A percentile compares a stretch with the other conserved stretches of the same genome.
These are phyloP conservation scores for Crinitomyces ghanaensis DNA, from an alignment of 805 yeast genomes.

Conservation along the genomic window DNA sequence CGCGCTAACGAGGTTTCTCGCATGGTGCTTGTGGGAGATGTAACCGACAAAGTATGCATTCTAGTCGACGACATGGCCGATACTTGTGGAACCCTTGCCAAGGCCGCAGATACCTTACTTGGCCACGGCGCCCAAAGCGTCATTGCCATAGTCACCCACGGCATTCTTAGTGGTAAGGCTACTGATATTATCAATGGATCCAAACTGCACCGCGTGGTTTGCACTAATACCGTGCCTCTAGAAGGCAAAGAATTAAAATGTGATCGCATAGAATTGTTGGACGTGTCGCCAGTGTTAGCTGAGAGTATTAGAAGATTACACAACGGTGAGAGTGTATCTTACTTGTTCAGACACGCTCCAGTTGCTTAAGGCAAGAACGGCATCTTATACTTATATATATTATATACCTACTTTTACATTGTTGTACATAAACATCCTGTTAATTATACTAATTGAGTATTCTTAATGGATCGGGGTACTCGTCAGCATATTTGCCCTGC, in stretches of 20 bases:
- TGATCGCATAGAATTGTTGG: constrained; percentile 64
- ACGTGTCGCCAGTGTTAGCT: constrained; percentile 77
- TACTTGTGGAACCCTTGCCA: constrained; percentile 93
- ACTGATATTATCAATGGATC: constrained; percentile 60
- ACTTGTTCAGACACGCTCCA: constrained; percentile 65
- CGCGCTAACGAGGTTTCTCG: constrained; percentile 93
- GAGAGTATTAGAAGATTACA: constrained; percentile 92
- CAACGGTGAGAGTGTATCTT: constrained; percentile 92
- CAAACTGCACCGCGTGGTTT: constrained; percentile 62
- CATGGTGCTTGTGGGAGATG: constrained; percentile 97
- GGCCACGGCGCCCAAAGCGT: constrained; percentile 76
- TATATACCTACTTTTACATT: not conserved
- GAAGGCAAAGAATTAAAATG: constrained; percentile 50
- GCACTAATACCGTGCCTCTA: constrained; percentile 91
- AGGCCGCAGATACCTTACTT: constrained; percentile 82
- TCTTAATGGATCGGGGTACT: constrained; percentile 5
- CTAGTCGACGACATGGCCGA: constrained; percentile 98
- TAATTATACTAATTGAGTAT: no score
- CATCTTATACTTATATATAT: not conserved
- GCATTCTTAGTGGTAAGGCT: constrained; percentile 84
- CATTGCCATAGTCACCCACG: constrained; percentile 93
- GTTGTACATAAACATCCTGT: no score
- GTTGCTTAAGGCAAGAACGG: constrained; percentile 6
- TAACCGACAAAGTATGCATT: constrained; percentile 69
- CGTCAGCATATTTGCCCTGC: constrained; percentile 9